Conservation (phyloP, 352 stramenopile species). For the Phytophthora lateralis region DNA sequence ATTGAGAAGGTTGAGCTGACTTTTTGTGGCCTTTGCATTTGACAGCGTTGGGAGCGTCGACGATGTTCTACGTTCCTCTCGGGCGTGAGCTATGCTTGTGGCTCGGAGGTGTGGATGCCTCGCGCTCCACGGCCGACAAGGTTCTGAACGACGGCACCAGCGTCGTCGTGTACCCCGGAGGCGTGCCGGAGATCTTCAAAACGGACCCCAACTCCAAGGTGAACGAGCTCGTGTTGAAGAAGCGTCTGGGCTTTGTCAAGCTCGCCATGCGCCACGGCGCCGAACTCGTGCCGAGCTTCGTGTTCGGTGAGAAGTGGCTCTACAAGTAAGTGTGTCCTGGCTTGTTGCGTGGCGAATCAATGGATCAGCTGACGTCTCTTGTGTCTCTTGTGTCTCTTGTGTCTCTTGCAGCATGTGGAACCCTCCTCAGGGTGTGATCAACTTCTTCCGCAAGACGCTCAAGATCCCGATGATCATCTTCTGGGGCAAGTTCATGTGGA, state of each 20-base stretch:
- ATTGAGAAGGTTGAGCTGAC: slow-evolving; percentile 1
- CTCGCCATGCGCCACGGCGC: slow-evolving; percentile 77
- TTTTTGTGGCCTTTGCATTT: not conserved
- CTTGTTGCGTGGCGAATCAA: slow-evolving; percentile 1
- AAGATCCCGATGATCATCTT: slow-evolving; percentile 82
- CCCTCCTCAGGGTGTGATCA: slow-evolving; percentile 59
- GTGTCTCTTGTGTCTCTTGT: slow-evolving; percentile 1
- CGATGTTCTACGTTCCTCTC: slow-evolving; percentile 75
- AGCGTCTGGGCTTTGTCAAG: slow-evolving; percentile 84
- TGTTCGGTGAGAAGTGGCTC: slow-evolving; percentile 83
- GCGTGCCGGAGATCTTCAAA: slow-evolving; percentile 81
- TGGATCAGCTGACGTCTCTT: slow-evolving; percentile 8
- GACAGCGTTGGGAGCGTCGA: slow-evolving; percentile 60
- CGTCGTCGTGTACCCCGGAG: slow-evolving; percentile 76
- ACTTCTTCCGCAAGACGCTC: slow-evolving; percentile 71
- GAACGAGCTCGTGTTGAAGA: slow-evolving; percentile 77
- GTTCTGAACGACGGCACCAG: slow-evolving; percentile 71
- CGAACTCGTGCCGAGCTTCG: slow-evolving; percentile 77
- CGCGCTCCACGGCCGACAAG: slow-evolving; percentile 72
- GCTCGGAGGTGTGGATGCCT: slow-evolving; percentile 78
- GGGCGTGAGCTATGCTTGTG: slow-evolving; percentile 71
- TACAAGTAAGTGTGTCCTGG: slow-evolving; percentile 55
- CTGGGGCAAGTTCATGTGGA: slow-evolving; percentile 84
- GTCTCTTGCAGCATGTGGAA: slow-evolving; percentile 60
- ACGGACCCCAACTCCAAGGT: slow-evolving; percentile 75